Base-by-base conservation (phyloP, 75 land plant species). In the Sequoia sempervirens region DNA sequence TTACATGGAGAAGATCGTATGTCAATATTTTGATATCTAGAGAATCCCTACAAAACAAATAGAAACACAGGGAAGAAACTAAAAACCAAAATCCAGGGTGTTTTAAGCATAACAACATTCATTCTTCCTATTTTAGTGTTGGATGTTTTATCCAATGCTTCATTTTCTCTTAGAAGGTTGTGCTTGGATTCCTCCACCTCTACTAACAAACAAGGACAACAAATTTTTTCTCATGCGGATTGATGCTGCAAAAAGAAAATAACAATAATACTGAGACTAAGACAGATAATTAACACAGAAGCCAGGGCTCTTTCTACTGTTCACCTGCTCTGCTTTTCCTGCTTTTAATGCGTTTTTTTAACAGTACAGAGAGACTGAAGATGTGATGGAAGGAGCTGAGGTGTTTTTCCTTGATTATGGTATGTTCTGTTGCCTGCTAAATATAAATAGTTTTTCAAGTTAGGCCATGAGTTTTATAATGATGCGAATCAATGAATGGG, bases 1-100 rank as follows among this genome's bases (percentile, higher is more conserved):
- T 70, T 70, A 70, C 73, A 70, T 70, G 73, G 73, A 70, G 36
- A 23, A 70, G 36, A 70, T 70, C 73, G 73, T 32, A 70, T 32
- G 72, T 0, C 72, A n/a, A 68, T 11, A 68, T 68, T 68, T 11
- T 56, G 66, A 70, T 32, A 70, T 30, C 36, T 32, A 11, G 73
- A 70, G 66, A 61, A 61, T 61, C 66, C 66, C 66, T 23, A 61
- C 66, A 61, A 70, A 32, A 70, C 36, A 28, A 70, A 70, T 10
- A 70, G 10, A 68, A 32, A 2, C 12, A 70, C 73, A 70, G 32
- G 30, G 36, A 30, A 32, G 73, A 70, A 70, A 70, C 73, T 70
- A 70, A 70, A 70, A 32, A 70, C 73, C 73, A 28, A 9, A 70
- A 30, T 30, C 12, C 73, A 70, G 73, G 73, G 73, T 30, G 15